phyloP scores from a whole-genome alignment of 1,284 basidiomycete species.

The Fistulinella cinereoalba region DNA sequence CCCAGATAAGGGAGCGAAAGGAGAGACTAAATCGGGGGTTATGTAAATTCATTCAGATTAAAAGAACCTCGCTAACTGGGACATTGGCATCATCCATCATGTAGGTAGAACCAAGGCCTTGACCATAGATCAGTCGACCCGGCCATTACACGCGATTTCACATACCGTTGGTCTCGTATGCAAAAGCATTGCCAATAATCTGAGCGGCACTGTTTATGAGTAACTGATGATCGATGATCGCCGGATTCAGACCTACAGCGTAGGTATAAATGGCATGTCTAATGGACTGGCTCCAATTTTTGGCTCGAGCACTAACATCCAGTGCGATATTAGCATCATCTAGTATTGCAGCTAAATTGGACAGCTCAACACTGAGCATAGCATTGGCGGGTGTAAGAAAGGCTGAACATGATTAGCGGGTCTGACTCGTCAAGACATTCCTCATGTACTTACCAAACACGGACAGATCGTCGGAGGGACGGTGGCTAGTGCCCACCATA shows the following conservation, averaged over 20 bases:
- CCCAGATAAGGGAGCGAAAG: slow-evolving; percentile 76
- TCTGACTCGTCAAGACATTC: background rate
- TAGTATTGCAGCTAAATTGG: slow-evolving; percentile 57
- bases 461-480: slow-evolving; percentile 73
- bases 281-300: slow-evolving; percentile 58
- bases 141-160: background rate
- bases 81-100: slow-evolving; percentile 83
- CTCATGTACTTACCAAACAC: slow-evolving; percentile 49
- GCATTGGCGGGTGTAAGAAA: slow-evolving; percentile 77
- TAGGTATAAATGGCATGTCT: slow-evolving; percentile 61
- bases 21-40: slow-evolving; percentile 50
- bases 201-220: slow-evolving; percentile 23
- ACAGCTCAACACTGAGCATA: slow-evolving; percentile 73
- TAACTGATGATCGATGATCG: background rate
- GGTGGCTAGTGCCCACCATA: slow-evolving; percentile 70
- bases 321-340: slow-evolving; percentile 47
- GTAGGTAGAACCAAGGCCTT: slow-evolving; percentile 64
- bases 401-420: slow-evolving; percentile 39
- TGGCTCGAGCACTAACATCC: slow-evolving; percentile 54
- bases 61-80: slow-evolving; percentile 47
- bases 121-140: slow-evolving; percentile 1
- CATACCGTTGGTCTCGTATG: slow-evolving; percentile 73
- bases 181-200: slow-evolving; percentile 64
- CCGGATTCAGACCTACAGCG: slow-evolving; percentile 41
- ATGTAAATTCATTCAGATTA: slow-evolving; percentile 2